These are phyloP conservation scores for Penicillium soppii DNA, from an alignment of 495 filamentous ascomycete genomes.

Conservation along the genomic window DNA sequence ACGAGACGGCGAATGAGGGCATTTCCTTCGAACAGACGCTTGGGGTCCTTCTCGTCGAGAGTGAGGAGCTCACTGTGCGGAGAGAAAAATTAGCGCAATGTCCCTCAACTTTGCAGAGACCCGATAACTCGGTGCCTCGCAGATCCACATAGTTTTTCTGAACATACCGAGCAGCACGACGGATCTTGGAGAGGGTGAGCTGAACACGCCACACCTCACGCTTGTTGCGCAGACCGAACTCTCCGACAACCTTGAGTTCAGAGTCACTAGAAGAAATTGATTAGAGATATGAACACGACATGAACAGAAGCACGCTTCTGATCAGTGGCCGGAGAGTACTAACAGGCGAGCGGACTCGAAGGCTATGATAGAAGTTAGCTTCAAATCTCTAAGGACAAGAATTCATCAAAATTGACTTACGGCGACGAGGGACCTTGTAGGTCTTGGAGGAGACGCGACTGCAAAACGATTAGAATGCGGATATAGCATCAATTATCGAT, in stretches of 20 bases:
- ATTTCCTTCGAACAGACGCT: slow-evolving; percentile 99
- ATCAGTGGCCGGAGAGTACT: slow-evolving; percentile 94
- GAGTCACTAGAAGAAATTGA: slow-evolving; percentile 73
- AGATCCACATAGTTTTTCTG: not conserved
- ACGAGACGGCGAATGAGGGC: slow-evolving; percentile 99
- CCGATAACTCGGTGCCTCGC: not conserved
- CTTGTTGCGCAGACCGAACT: slow-evolving; percentile 99
- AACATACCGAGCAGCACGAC: slow-evolving; percentile 98
- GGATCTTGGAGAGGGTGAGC: slow-evolving; percentile 99
- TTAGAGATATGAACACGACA: slow-evolving; percentile 64
- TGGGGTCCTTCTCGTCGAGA: slow-evolving; percentile 99
- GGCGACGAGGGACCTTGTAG: slow-evolving; percentile 87
- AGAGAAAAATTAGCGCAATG: slow-evolving; percentile 11
- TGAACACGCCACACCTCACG: slow-evolving; percentile 99
- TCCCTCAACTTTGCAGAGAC: not conserved
- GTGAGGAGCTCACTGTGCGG: slow-evolving; percentile 89
- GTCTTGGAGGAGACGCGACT: slow-evolving; percentile 90
- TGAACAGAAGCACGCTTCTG: slow-evolving; percentile 95
- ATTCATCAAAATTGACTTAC: slow-evolving; percentile 39
- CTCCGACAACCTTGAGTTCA: slow-evolving; percentile 98
- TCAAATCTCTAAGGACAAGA: slow-evolving; percentile 11
- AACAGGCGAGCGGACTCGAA: slow-evolving; percentile 99
- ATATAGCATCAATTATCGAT: slow-evolving; percentile 2
- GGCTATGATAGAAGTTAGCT: slow-evolving; percentile 49
- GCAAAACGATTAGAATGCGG: slow-evolving; percentile 36